Evolutionary conservation across 2,329 filamentous ascomycete genomes (phyloP), one percentile per base, ranked within the genome.

Genomic region (Nothopassalora personata): DNA sequence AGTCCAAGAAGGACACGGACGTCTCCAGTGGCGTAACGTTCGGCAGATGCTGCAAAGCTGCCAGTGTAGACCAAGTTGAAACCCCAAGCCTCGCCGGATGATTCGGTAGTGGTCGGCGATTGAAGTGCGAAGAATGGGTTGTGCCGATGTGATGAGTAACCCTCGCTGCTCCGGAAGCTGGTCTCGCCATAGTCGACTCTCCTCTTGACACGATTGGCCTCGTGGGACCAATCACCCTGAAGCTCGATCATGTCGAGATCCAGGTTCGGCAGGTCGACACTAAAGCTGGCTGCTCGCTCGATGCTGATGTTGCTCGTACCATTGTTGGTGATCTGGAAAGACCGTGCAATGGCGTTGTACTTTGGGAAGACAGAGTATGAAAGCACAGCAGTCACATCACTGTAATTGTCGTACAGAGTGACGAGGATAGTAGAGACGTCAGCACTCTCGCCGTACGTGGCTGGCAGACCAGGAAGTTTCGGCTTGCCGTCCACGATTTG

Each of bases 41-140:
- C 84, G 0, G 86, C 79, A n/a, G 83, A 79, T 0, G 81, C 82
- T 1, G 79, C 75, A 64, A 86, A 87, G 0, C 83, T 86, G 1
- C 85, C 85, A 0, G 83, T 83, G 70, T 86, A 88, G 18, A 88
- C 76, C 1, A 87, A 77, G 0, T 83, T 86, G 70, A 87, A 87
- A 0, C 84, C 85, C 78, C 83, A 87, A 6, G 82, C 84, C 39
- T 86, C 79, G 1, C 85, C 85, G 1, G 79, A 76, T 0, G 79
- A 79, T 65, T 88, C 85, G 0, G 84, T 87, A 0, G 85, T 83
- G 0, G 74, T 75, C 0, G 84, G 80, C 3, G 80, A 74, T 0
- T 83, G 76, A 1, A 88, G 71, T 0, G 82, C 78, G 23, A 87
- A 76, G 73, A 87, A 87, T 0, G 85, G 84, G 64, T 88, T 88